Evolutionary conservation across 192 early-diverging fungal genomes (phyloP), one percentile per base, ranked within the genome.

Genomic region (Backusella tarrabulga): DNA sequence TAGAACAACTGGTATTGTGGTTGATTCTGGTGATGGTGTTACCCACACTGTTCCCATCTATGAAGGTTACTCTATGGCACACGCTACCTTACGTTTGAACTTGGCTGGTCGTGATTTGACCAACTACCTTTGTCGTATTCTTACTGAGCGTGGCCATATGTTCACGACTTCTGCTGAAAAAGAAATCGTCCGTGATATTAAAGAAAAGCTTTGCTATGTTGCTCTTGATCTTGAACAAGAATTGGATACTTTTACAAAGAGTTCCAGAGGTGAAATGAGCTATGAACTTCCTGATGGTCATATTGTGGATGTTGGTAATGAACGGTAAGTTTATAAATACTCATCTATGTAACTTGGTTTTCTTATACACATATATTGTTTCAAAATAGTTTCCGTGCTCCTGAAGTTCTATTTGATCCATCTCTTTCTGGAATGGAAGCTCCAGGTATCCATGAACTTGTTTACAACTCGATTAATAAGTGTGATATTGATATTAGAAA

Each of bases 121-220:
- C 74, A 90, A 96, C 72, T 93, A 97, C 89, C 88, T 97, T 67
- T 91, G 91, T 92, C 94, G 91, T 76, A 92, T 97, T 84, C 93
- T 98, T 81, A 94, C 92, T 79, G 95, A 98, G 86, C 94, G 96
- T 81, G 98, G 98, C 84, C 93, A 98, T 92, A 87, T 94, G 32
- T 95, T 97, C 91, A 93, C 89, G 72, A 98, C 95, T 87, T 92
- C 96, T 34, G 95, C 97, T 80, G 97, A 97, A 88, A 91, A 91
- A 85, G 97, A 98, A 93, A 97, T 97, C 79, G 96, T 97, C 77
- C 96, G 97, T 86, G 96, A 98, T 85, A 98, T 99, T 89, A 99
- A 99, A 92, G 98, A 98, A 88, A 98, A 97, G 92, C 92, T 97
- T 78, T 95, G 96, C 89, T 98, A 98, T 83, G 96, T 97, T 79